A percentile compares a stretch with the other conserved stretches of the same genome.
These are phyloP conservation scores for Fraxinus dipetala DNA, from an alignment of 305 asterid genomes.

Conservation along the genomic window DNA sequence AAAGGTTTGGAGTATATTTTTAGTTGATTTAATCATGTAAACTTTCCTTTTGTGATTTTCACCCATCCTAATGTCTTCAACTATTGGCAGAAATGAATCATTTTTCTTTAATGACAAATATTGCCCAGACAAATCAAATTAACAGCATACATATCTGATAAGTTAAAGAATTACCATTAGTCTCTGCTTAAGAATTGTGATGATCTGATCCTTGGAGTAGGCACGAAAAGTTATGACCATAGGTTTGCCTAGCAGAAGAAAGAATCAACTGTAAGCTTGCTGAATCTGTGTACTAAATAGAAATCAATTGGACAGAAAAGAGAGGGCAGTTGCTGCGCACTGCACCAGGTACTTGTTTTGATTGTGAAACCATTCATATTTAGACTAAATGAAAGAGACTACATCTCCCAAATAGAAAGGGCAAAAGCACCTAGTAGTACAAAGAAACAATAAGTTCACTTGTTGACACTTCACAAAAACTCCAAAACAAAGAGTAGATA, in stretches of 20 bases:
- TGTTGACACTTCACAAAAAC: neutral
- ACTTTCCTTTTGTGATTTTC: conserved; percentile 15
- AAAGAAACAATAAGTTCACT: neutral
- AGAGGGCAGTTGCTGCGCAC: neutral
- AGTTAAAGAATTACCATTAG: conserved; percentile 48
- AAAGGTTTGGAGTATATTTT: neutral
- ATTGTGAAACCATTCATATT: neutral
- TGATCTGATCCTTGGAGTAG: conserved; percentile 88
- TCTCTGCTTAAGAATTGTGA: conserved; percentile 73
- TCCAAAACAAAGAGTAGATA: neutral
- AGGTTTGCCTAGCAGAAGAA: conserved; percentile 71
- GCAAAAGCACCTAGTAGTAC: neutral
- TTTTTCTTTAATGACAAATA: neutral
- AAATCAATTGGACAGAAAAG: conserved; percentile 10
- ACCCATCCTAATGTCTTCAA: conserved; percentile 9
- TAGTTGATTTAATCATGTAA: neutral
- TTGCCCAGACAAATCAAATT: neutral
- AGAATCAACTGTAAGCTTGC: conserved; percentile 9
- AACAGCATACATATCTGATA: neutral
- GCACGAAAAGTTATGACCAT: conserved; percentile 77
- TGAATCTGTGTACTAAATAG: conserved; percentile 3
- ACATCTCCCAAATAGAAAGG: neutral
- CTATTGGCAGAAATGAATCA: neutral
- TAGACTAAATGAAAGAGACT: conserved; percentile 5
- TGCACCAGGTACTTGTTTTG: neutral